Evolutionary conservation across 768 basidiomycete genomes (phyloP), one percentile per base, ranked within the genome.

Genomic region (Galerina marginata): DNA sequence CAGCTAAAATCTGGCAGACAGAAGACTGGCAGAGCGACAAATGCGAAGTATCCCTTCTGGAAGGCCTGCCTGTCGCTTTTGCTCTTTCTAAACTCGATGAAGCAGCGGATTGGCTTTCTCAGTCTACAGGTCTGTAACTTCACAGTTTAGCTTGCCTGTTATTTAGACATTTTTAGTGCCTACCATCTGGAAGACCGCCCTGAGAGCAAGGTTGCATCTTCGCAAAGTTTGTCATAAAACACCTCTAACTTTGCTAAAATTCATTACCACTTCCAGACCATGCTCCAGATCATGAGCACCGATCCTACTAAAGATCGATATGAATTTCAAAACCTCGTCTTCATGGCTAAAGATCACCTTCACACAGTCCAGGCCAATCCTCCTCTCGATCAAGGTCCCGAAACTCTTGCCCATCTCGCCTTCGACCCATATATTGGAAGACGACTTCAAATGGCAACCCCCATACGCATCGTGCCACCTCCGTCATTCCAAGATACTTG

Each of bases 11-110:
- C 61, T 70, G 52, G 59, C 71, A 94, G 93, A 79, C 84, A 61
- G 93, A 95, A 79, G 93, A 95, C 67, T 93, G 92, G 88, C 92
- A 93, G 71, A 83, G 90, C 58, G 95, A 97, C 63, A 95, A 95
- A 75, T 90, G 88, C 66, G 93, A 93, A 16, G 81, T 96, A 0
- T 84, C 87, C 0, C 77, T 96, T 4, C 78, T 88, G 9, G 91
- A 95, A 74, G 79, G 81, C 6, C 71, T 88, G 26, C 81, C 86
- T 15, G 82, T 84, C 15, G 77, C 77, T 48, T 80, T 82, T 57
- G 72, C 91, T 25, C 59, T 89, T 6, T 71, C 77, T 15, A 76
- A 79, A 54, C 72, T 95, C 14, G 86, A 91, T 42, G 79, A 83
- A 11, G 90, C 91, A 0, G 77, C 80, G 12, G 61, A 69, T 20